Base-by-base conservation (phyloP, 768 basidiomycete species). In the Ramaria sp. region DNA sequence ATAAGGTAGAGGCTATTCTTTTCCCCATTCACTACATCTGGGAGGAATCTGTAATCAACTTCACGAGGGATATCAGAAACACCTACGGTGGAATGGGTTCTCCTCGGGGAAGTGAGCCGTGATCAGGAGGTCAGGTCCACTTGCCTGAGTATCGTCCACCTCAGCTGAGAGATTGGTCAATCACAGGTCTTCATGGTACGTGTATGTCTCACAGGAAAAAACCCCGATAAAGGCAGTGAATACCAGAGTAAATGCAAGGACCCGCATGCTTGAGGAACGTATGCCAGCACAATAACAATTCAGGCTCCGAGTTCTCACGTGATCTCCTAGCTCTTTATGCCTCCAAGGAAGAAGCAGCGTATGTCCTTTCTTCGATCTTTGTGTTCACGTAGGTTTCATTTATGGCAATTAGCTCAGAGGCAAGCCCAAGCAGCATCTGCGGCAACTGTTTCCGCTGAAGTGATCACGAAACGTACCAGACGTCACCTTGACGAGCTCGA, bases 401-500 rank as follows among this genome's bases (percentile, higher is more conserved):
- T n/a, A 2, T 37, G 9, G 31, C 17, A 33, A 10, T 7, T 12
- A 60, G 59, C 58, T 33, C 33, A 34, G 31, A 37, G 59, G 13
- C 58, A 60, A 48, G 37, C 51, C 17, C 56, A 60, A 42, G 53
- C 39, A n/a, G 10, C 45, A 19, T 41, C 48, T 12, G 15, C 42
- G 20, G 37, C 43, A n/a, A 48, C 54, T 20, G 69, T 87, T 19
- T 73, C 82, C 11, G 73, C 81, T 0, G 86, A 90, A 54, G 70
- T 86, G 47, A 75, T 91, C 57, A 80, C 84, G 10, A 88, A 86
- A 67, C 81, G 90, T 58, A 86, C 81, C 9, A 84, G 79, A 68
- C 73, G 82, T 42, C 89, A 86, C 68, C 78, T 93, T 7, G 88
- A 88, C 60, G 90, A 93, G 67, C 83, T 93, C 50, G 90, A 93